Evolutionary conservation across 345 rosid species (phyloP), one percentile per base, ranked within the genome.

Genomic region (Brassica nigra): DNA sequence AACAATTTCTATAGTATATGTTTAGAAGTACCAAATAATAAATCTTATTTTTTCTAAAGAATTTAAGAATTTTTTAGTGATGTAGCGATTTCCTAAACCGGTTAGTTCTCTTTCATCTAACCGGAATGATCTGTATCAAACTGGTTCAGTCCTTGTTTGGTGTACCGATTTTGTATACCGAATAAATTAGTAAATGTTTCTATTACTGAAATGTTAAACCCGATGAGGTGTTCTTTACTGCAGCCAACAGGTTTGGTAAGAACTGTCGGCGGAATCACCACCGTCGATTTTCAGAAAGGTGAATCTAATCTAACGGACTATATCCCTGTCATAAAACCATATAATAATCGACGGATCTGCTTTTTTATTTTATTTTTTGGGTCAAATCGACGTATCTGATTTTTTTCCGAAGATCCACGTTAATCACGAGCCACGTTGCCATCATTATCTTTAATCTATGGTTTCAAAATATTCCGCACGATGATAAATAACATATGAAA

Each of bases 391-490:
- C 65, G 82, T 70, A 30, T 62, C 4, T 0, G 65, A 79, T 79
- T 44, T 47, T 8, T 34, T 47, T 14, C 6, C 3, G 8, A 67
- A 10, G 15, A 9, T 8, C 4, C 58, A 65, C 62, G 82, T 65
- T 78, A 29, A 73, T 30, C 27, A 74, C 44, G 3, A 0, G 47
- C 70, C 82, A 68, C 49, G 52, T 80, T 71, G 66, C 31, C 18
- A 36, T 12, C 78, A 8, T 68, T 79, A 74, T 80, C 78, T 74
- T 62, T 7, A 61, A 11, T 61, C 36, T 27, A 11, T 34, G 59
- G 70, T 10, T 62, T 37, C 0, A 1, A 47, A 66, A 23, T 9
- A 12, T 20, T 58, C 7, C 62, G 36, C 62, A 71, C 62, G 63
- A 66, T 57, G 7, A 15, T 16, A 44, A 67, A 1, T 6, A 36